Conservation (phyloP, 73 alveolate species). For the Stentor roeselii region DNA sequence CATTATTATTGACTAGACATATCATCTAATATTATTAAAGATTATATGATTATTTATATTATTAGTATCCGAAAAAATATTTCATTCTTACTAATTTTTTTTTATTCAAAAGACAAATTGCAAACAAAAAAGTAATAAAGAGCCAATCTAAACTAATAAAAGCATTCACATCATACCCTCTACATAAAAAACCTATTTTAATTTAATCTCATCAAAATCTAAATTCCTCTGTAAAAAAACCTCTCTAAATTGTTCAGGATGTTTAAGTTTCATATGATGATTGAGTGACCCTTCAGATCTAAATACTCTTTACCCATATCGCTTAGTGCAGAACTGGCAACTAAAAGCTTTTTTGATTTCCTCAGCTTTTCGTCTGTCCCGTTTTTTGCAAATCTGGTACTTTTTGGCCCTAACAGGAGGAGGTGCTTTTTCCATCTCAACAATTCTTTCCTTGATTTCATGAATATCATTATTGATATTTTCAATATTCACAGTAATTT, state of each 20-base stretch:
- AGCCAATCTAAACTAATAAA: too few relatives aligned
- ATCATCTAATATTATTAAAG: too few relatives aligned
- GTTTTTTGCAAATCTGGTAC: not conserved
- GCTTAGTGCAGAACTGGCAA: not conserved
- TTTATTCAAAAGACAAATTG: too few relatives aligned
- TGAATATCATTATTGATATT: not conserved
- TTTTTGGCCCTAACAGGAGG: not conserved
- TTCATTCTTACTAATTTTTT: too few relatives aligned
- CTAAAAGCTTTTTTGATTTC: not conserved
- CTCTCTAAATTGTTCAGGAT: slow-evolving; percentile 37
- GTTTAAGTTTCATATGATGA: slow-evolving; percentile 59
- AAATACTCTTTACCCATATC: slow-evolving; percentile 19
- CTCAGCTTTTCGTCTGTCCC: not conserved
- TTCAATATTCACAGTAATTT: not conserved
- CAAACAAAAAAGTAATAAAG: too few relatives aligned
- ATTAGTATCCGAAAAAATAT: too few relatives aligned
- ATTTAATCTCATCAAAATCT: too few relatives aligned
- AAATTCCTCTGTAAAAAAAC: too few relatives aligned
- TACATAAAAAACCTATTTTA: too few relatives aligned
- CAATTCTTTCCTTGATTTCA: not conserved
- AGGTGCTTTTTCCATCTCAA: not conserved
- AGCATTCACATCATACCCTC: too few relatives aligned
- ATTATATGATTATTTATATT: too few relatives aligned
- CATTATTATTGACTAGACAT: too few relatives aligned
- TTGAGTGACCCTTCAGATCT: slow-evolving; percentile 63